Conservation (phyloP, 2,329 filamentous ascomycete genomes). For the Epichloe brachyelytri region DNA sequence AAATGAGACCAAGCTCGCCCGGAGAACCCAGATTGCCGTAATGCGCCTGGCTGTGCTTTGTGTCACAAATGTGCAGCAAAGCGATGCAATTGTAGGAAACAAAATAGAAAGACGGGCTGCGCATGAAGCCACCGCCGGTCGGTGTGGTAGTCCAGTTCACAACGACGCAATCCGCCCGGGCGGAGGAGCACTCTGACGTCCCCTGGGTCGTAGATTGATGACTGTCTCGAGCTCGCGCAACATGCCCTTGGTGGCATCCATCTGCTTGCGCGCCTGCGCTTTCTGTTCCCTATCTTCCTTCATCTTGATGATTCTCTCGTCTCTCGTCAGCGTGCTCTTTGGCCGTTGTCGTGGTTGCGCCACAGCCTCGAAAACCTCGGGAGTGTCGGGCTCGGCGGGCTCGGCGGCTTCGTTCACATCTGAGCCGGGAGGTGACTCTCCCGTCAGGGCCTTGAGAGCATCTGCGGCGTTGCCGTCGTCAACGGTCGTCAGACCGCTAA, state of each 20-base stretch:
- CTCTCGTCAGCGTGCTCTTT: slow-evolving; percentile 60
- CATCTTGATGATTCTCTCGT: slow-evolving; percentile 79
- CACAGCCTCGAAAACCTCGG: slow-evolving; percentile 85
- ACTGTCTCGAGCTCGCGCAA: slow-evolving; percentile 85
- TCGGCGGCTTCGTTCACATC: slow-evolving; percentile 44
- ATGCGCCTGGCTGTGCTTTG: slow-evolving; percentile 1
- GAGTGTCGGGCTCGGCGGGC: slow-evolving; percentile 50
- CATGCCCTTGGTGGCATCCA: slow-evolving; percentile 79
- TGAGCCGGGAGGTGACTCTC: slow-evolving; percentile 45
- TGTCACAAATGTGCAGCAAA: background rate
- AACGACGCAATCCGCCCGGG: slow-evolving; percentile 25
- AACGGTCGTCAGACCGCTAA: slow-evolving; percentile 55
- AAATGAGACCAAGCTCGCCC: background rate
- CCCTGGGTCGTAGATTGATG: slow-evolving; percentile 45
- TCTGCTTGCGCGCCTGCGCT: slow-evolving; percentile 56
- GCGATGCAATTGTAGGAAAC: background rate
- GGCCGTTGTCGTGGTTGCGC: slow-evolving; percentile 49
- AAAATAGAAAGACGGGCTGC: background rate
- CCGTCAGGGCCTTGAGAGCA: slow-evolving; percentile 67
- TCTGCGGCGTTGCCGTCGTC: slow-evolving; percentile 38
- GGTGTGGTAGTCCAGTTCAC: slow-evolving; percentile 15
- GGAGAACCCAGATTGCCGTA: background rate
- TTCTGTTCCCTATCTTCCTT: slow-evolving; percentile 73
- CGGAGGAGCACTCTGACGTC: slow-evolving; percentile 23
- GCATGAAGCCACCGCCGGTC: no score